phyloP scores from a whole-genome alignment of 164 flowering plant genomes.

The Umbellularia californica region DNA sequence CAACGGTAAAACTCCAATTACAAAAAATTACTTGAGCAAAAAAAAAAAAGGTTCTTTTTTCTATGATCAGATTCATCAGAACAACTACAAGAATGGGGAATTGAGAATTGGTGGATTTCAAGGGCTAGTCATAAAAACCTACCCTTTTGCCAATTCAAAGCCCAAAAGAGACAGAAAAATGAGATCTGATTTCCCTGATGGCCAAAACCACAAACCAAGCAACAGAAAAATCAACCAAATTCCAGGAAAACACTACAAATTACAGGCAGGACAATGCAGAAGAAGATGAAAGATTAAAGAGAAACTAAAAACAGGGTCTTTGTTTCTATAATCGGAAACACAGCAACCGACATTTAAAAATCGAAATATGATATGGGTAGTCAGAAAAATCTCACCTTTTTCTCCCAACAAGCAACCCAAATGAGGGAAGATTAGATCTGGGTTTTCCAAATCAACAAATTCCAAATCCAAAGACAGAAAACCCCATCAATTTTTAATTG shows the following conservation, averaged over 20 bases:
- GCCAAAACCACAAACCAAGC: not conserved
- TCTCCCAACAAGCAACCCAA: not conserved
- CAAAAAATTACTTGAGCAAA: not conserved
- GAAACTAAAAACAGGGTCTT: not conserved
- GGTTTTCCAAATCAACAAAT: not conserved
- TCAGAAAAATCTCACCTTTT: not conserved
- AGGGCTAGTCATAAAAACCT: not conserved
- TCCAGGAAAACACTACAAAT: slow-evolving; percentile 1
- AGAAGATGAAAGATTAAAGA: not conserved
- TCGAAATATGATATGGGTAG: not conserved
- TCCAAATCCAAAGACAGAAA: not conserved
- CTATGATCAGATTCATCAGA: not conserved
- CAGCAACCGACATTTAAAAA: not conserved
- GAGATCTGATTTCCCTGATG: not conserved
- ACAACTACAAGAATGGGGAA: not conserved
- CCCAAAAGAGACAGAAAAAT: not conserved
- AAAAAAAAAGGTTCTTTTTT: not conserved
- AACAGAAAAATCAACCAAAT: not conserved
- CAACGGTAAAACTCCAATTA: not conserved
- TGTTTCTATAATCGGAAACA: not conserved
- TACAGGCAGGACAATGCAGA: not conserved
- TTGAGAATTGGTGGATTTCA: not conserved
- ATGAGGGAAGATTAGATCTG: not conserved
- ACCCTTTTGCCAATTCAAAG: not conserved
- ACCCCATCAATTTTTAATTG: not conserved